Conservation (phyloP, 176 grass and related monocot species). For the Triticum turgidum region DNA sequence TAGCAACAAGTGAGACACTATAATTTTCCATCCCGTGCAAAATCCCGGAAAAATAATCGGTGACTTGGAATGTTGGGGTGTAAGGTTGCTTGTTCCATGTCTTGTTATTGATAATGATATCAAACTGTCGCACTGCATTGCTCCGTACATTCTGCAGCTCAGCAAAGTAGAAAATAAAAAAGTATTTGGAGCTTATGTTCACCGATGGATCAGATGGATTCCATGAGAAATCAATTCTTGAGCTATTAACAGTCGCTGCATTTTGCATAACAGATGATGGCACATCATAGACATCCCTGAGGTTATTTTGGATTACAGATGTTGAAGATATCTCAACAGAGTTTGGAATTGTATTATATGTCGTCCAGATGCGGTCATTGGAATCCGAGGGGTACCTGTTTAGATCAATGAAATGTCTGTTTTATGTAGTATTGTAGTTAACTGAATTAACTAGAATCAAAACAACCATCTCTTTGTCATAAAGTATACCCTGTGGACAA, state of each 20-base stretch:
- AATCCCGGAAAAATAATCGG: slow-evolving; percentile 7
- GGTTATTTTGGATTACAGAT: slow-evolving; percentile 12
- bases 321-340: slow-evolving; percentile 29
- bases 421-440: neutral
- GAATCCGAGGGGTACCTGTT: slow-evolving; percentile 55
- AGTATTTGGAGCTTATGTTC: slow-evolving; percentile 32
- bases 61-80: slow-evolving; percentile 16
- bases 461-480: neutral
- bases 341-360: neutral
- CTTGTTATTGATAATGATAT: slow-evolving; percentile 28
- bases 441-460: neutral
- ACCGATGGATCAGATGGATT: slow-evolving; percentile 10
- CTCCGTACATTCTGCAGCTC: slow-evolving; percentile 29
- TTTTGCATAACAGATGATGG: slow-evolving; percentile 45
- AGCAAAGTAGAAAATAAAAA: slow-evolving; percentile 39
- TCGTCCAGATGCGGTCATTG: slow-evolving; percentile 51
- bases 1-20: slow-evolving; percentile 31
- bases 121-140: slow-evolving; percentile 32
- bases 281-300: slow-evolving; percentile 29
- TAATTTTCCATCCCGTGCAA: slow-evolving; percentile 12
- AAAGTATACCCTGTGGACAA: neutral
- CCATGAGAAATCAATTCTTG: slow-evolving; percentile 38
- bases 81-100: slow-evolving; percentile 38
- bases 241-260: slow-evolving; percentile 24
- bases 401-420: slow-evolving; percentile 8